These are phyloP conservation scores for Ophiostoma piceae DNA, from an alignment of 2,329 filamentous ascomycete genomes.

Conservation along the genomic window DNA sequence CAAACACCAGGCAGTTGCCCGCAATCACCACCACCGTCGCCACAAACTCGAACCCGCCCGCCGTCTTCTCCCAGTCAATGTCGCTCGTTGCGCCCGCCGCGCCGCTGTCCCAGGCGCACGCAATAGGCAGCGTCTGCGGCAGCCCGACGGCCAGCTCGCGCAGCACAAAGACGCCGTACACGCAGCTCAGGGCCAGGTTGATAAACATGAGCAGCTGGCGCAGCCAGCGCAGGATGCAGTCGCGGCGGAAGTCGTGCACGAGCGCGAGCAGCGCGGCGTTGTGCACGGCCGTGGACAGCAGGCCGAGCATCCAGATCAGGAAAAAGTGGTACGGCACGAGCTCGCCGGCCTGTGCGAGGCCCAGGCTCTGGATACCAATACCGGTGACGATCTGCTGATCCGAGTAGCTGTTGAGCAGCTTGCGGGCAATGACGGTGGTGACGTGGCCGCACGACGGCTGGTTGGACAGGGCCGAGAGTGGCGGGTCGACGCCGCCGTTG, in stretches of 20 bases:
- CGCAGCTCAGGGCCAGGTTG: conserved; percentile 55
- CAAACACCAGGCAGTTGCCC: conserved; percentile 54
- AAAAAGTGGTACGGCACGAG: conserved; percentile 66
- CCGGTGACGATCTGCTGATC: conserved; percentile 66
- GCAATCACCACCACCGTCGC: conserved; percentile 59
- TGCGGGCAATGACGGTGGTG: conserved; percentile 47
- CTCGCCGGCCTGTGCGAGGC: conserved; percentile 52
- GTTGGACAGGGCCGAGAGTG: conserved; percentile 32
- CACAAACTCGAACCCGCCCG: conserved; percentile 46
- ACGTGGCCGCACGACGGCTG: neutral
- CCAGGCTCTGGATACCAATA: conserved; percentile 62
- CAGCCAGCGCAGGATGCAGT: conserved; percentile 63
- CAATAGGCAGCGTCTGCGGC: conserved; percentile 49
- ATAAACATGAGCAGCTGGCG: conserved; percentile 61
- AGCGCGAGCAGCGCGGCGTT: conserved; percentile 60
- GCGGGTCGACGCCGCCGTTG: conserved; percentile 8
- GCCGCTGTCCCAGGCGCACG: conserved; percentile 50
- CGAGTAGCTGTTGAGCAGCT: conserved; percentile 59
- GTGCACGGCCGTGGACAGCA: conserved; percentile 61
- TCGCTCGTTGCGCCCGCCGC: conserved; percentile 25
- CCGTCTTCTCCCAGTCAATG: conserved; percentile 26
- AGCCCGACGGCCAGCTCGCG: conserved; percentile 50
- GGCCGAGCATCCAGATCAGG: conserved; percentile 62
- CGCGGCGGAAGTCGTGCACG: conserved; percentile 59
- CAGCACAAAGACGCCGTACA: conserved; percentile 53